Evolutionary conservation across 768 basidiomycete species (phyloP).

Genomic region (Lepiota subincarnata): DNA sequence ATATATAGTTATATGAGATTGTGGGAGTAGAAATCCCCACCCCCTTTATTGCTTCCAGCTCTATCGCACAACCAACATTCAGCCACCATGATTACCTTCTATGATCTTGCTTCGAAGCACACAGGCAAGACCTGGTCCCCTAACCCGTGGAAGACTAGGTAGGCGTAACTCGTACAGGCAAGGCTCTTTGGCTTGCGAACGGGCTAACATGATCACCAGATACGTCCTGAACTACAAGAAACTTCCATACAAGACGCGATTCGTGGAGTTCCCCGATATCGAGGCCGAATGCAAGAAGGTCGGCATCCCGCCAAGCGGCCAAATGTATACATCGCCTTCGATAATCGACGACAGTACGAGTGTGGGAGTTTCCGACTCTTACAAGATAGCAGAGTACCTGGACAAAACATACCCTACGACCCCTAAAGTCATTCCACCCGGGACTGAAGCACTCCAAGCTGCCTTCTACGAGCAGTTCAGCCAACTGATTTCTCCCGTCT

Average conservation of each 20-base stretch:
- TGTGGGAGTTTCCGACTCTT: constrained; percentile 30
- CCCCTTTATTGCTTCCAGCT: not conserved
- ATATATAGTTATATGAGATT: not conserved
- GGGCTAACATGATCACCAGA: not conserved
- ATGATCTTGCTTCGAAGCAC: constrained; percentile 6
- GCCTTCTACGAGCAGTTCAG: constrained; percentile 21
- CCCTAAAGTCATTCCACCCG: constrained; percentile 27
- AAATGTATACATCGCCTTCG: constrained; percentile 37
- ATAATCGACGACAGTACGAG: constrained; percentile 39
- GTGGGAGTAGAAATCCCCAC: not conserved
- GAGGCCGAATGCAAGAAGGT: constrained; percentile 21
- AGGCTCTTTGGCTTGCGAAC: not conserved
- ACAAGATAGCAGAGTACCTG: constrained; percentile 39
- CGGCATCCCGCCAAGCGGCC: constrained; percentile 25
- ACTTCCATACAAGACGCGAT: constrained; percentile 29
- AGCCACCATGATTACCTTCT: constrained; percentile 14
- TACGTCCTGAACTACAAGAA: constrained; percentile 9
- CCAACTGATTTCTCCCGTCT: constrained; percentile 12
- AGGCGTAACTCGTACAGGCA: not conserved
- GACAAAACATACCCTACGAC: constrained; percentile 37
- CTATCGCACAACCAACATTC: not conserved
- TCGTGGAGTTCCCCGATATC: constrained; percentile 42
- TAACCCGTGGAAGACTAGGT: constrained; percentile 12
- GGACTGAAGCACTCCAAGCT: constrained; percentile 27
- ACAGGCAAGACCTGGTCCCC: constrained; percentile 2